phyloP scores from a whole-genome alignment of 441 rosid genomes.

The Gossypium davidsonii region DNA sequence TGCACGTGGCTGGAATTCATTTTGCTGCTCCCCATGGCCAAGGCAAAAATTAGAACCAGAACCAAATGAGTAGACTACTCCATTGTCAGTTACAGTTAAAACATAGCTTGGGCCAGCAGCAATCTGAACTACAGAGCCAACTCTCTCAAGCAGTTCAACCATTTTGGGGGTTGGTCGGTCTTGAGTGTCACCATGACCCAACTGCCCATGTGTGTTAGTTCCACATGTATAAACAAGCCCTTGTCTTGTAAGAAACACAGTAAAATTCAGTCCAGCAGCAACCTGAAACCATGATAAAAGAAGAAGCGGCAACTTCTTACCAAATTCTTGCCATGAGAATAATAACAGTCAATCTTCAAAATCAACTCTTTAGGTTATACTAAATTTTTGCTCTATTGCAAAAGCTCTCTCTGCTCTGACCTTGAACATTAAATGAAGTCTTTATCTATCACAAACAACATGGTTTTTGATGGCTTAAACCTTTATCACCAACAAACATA shows the following conservation, averaged over 20 bases:
- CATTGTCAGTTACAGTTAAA: constrained; percentile 56
- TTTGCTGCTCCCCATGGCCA: constrained; percentile 93
- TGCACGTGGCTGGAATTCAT: constrained; percentile 68
- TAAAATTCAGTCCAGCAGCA: constrained; percentile 83
- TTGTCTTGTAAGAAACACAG: constrained; percentile 70
- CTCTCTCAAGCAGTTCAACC: constrained; percentile 39
- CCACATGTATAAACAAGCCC: constrained; percentile 81
- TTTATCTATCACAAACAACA: neutral
- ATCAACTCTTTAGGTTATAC: neutral
- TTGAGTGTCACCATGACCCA: constrained; percentile 80
- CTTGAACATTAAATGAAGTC: neutral
- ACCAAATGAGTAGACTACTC: constrained; percentile 81
- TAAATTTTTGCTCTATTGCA: neutral
- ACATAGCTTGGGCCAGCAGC: constrained; percentile 91
- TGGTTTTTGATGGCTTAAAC: neutral
- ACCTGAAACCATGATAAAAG: constrained; percentile 43
- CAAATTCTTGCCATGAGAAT: neutral
- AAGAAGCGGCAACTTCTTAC: neutral
- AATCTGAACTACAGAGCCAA: constrained; percentile 67
- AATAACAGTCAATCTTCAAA: constrained; percentile 1
- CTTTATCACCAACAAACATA: neutral
- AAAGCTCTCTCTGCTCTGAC: neutral
- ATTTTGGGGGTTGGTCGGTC: constrained; percentile 72
- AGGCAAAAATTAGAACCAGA: constrained; percentile 88
- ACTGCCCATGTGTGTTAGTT: constrained; percentile 72